Conservation (phyloP, 805 yeast species). For the Zygoascus bituminiphila region DNA sequence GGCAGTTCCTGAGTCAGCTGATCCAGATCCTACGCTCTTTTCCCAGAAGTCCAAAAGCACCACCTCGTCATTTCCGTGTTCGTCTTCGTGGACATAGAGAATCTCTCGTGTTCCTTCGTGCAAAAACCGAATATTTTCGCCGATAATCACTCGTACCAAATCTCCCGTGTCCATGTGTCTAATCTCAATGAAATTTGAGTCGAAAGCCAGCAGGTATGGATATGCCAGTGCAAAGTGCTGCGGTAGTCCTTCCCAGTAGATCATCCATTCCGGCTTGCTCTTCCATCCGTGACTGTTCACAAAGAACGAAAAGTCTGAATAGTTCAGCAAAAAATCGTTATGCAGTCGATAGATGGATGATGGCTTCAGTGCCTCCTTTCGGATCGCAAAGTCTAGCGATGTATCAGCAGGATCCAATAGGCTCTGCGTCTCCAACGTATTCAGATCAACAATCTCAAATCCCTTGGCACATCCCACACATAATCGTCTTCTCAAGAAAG, state of each 20-base stretch:
- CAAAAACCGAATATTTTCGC: slow-evolving; percentile 81
- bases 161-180: slow-evolving; percentile 85
- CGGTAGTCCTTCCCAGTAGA: slow-evolving; percentile 96
- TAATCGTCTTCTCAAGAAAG: slow-evolving; percentile 77
- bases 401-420: slow-evolving; percentile 97
- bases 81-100: slow-evolving; percentile 84
- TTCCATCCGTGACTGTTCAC: slow-evolving; percentile 97
- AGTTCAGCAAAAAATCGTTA: slow-evolving; percentile 78
- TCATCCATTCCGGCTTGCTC: slow-evolving; percentile 85
- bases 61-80: slow-evolving; percentile 83
- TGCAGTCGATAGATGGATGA: slow-evolving; percentile 86
- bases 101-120: slow-evolving; percentile 92
- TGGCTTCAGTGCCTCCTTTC: slow-evolving; percentile 76
- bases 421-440: slow-evolving; percentile 77
- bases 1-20: not conserved
- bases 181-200: slow-evolving; percentile 81
- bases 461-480: slow-evolving; percentile 97
- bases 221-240: slow-evolving; percentile 88
- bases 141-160: slow-evolving; percentile 77
- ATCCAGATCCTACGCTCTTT: slow-evolving; percentile 7
- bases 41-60: slow-evolving; percentile 87
- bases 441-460: slow-evolving; percentile 85
- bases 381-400: slow-evolving; percentile 86
- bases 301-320: slow-evolving; percentile 88
- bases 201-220: slow-evolving; percentile 89